Conservation (phyloP, 2,329 filamentous ascomycete species). For the Apiospora kogelbergensis region DNA sequence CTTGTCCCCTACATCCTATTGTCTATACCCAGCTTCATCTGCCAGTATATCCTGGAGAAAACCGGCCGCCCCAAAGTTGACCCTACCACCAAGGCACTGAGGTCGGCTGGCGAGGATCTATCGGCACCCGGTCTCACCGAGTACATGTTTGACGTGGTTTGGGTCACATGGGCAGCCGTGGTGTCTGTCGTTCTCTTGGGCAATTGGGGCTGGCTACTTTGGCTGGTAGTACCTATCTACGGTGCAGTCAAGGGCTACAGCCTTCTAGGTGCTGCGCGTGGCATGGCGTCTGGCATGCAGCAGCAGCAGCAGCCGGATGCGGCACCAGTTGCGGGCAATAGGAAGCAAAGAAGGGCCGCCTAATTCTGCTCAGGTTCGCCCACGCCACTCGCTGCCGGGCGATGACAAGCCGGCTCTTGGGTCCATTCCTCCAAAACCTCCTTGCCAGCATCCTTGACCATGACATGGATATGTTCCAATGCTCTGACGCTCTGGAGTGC, state of each 20-base stretch:
- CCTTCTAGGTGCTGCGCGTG: conserved; percentile 53
- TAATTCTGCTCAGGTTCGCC: conserved; percentile 16
- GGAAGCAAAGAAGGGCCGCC: conserved; percentile 55
- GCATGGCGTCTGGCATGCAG: conserved; percentile 49
- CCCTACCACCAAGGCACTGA: conserved; percentile 63
- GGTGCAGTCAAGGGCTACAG: conserved; percentile 54
- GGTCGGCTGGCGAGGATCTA: conserved; percentile 81
- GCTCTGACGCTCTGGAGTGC: conserved; percentile 83
- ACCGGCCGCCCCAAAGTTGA: conserved; percentile 78
- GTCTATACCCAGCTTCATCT: conserved; percentile 71
- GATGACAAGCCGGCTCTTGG: conserved; percentile 41
- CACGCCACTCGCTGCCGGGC: conserved; percentile 9
- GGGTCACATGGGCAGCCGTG: conserved; percentile 85
- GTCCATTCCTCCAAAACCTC: conserved; percentile 56
- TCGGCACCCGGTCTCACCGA: conserved; percentile 86
- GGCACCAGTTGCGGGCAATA: conserved; percentile 45
- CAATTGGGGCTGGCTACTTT: conserved; percentile 68
- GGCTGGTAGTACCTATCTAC: conserved; percentile 55
- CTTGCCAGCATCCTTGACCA: conserved; percentile 56
- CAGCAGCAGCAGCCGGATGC: conserved; percentile 32
- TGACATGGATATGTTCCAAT: conserved; percentile 86
- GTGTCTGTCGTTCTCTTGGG: conserved; percentile 74
- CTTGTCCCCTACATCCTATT: conserved; percentile 69
- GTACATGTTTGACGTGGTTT: conserved; percentile 96
- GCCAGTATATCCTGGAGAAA: conserved; percentile 83